These are phyloP conservation scores for Silene conica DNA, from an alignment of 148 eudicot species.

Conservation along the genomic window DNA sequence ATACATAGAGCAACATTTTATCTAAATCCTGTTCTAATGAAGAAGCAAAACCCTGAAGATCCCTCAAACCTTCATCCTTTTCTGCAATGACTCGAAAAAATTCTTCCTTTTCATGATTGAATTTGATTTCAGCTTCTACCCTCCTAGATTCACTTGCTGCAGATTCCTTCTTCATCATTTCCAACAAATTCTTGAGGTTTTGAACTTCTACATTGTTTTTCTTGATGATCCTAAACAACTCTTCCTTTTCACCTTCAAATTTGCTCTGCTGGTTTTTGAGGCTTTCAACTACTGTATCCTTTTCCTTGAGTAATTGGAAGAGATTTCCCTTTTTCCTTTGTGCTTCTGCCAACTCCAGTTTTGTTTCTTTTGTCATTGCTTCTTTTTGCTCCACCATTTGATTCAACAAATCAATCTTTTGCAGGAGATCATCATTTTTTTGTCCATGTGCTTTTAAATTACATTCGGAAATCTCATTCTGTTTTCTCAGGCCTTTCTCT, in stretches of 20 bases:
- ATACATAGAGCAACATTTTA: slow-evolving; percentile 23
- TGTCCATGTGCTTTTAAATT: slow-evolving; percentile 37
- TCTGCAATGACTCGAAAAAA: slow-evolving; percentile 25
- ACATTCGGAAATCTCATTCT: slow-evolving; percentile 34
- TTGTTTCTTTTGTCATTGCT: slow-evolving; percentile 25
- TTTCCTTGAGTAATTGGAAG: slow-evolving; percentile 32
- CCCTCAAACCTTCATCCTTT: slow-evolving; percentile 37
- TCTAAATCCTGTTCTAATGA: slow-evolving; percentile 28
- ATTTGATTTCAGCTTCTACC: slow-evolving; percentile 30
- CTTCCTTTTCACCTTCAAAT: not conserved
- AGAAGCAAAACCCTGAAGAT: slow-evolving; percentile 29
- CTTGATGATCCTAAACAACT: slow-evolving; percentile 12
- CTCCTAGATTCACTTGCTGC: slow-evolving; percentile 28
- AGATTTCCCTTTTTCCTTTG: slow-evolving; percentile 34
- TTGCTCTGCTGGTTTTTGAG: slow-evolving; percentile 31
- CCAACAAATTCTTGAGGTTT: slow-evolving; percentile 33
- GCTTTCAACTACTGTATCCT: slow-evolving; percentile 25
- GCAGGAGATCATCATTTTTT: slow-evolving; percentile 30
- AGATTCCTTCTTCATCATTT: slow-evolving; percentile 31
- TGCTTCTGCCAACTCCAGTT: slow-evolving; percentile 31
- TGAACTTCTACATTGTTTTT: slow-evolving; percentile 28
- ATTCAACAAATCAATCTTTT: slow-evolving; percentile 30
- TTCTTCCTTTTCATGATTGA: slow-evolving; percentile 39
- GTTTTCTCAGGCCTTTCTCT: slow-evolving; percentile 29
- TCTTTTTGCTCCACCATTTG: slow-evolving; percentile 28